These are phyloP conservation scores for Psilocybe cubensis DNA, from an alignment of 768 basidiomycete species.

Conservation along the genomic window DNA sequence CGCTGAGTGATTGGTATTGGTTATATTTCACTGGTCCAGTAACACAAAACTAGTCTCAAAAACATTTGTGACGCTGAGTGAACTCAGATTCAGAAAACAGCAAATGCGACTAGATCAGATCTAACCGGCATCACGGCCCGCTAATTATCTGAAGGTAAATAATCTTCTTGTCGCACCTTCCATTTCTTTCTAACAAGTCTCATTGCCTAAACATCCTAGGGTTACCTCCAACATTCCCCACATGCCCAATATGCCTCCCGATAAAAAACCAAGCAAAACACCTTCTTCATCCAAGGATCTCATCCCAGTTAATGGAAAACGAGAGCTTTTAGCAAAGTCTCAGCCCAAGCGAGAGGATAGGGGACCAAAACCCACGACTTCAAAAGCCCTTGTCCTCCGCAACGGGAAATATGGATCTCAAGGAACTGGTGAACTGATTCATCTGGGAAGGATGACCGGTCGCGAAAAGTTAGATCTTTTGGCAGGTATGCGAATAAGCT, in stretches of 20 bases:
- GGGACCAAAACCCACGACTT: conserved; percentile 46
- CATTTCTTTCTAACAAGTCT: neutral
- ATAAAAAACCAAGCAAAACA: conserved; percentile 16
- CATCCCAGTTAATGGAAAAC: conserved; percentile 53
- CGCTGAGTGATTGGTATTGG: no score
- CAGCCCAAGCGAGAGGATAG: conserved; percentile 43
- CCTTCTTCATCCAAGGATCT: conserved; percentile 45
- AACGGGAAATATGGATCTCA: conserved; percentile 76
- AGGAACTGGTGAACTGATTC: conserved; percentile 70
- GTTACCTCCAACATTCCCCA: neutral
- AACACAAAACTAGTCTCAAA: no score
- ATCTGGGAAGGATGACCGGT: conserved; percentile 64
- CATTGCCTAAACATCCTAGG: neutral
- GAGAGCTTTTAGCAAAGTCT: conserved; percentile 44
- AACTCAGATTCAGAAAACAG: no score
- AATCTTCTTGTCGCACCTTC: neutral
- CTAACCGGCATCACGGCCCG: conserved; percentile 13
- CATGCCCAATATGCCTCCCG: conserved; percentile 26
- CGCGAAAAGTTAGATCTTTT: conserved; percentile 82
- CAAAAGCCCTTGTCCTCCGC: conserved; percentile 73
- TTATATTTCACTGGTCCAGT: no score
- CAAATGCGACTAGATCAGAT: no score
- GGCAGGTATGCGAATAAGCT: conserved; percentile 53
- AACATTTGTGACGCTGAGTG: no score
- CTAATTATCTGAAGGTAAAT: conserved; percentile 12